Conservation (phyloP, 2,329 filamentous ascomycete species). For the Sarocladium kiliense region DNA sequence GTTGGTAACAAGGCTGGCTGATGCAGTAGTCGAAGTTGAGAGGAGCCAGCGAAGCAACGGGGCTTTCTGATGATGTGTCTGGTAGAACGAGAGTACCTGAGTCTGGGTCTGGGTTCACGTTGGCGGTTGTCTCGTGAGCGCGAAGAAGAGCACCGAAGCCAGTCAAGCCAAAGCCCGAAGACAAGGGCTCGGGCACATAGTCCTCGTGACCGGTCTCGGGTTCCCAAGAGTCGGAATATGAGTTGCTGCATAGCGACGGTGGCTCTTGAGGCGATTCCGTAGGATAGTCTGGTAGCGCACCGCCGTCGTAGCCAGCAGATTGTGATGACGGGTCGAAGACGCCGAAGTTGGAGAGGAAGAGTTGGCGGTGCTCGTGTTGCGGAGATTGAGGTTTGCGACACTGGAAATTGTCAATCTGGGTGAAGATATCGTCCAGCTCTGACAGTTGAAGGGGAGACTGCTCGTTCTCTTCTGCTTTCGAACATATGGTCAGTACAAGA, state of each 20-base stretch:
- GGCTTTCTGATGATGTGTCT: no score
- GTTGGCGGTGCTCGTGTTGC: background rate
- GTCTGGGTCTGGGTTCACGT: background rate
- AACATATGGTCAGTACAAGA: no score
- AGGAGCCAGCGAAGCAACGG: background rate
- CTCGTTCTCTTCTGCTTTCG: background rate
- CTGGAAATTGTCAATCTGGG: background rate
- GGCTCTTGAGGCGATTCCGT: background rate
- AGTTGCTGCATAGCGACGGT: background rate
- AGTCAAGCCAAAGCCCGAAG: background rate
- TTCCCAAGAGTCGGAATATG: background rate
- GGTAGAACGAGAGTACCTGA: background rate
- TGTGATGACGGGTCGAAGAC: background rate
- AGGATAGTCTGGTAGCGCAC: no score
- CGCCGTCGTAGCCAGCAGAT: no score
- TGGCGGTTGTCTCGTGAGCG: background rate
- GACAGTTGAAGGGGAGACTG: background rate
- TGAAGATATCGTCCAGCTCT: background rate
- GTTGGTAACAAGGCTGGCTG: no score
- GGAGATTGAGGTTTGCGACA: no score
- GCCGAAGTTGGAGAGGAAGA: constrained; percentile 1
- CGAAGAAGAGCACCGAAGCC: background rate
- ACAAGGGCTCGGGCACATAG: background rate
- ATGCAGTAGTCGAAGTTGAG: background rate
- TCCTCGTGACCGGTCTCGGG: background rate